A percentile compares a stretch with the other conserved stretches of the same genome.
Evolutionary conservation across 2,329 filamentous ascomycete species (phyloP).

Genomic region (Arthrobotrys sinensis): DNA sequence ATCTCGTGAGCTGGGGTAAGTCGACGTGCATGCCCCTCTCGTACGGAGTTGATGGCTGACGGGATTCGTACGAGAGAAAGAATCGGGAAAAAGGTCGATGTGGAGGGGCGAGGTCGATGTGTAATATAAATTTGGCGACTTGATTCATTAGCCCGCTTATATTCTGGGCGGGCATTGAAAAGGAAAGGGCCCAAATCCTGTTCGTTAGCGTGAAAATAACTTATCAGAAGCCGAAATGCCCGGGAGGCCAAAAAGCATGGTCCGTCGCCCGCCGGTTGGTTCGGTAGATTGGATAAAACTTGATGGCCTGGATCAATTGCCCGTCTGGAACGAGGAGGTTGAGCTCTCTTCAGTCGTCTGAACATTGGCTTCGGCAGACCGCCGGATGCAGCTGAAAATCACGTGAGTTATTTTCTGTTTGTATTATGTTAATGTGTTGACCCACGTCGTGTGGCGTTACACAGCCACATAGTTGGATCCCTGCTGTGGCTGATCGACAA

Average conservation of each 20-base stretch:
- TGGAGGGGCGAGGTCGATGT: slow-evolving; percentile 44
- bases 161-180: slow-evolving; percentile 41
- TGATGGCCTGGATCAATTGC: neutral
- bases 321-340: neutral
- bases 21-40: slow-evolving; percentile 57
- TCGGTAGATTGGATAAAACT: slow-evolving; percentile 21
- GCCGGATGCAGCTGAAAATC: slow-evolving; percentile 16
- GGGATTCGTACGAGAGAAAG: slow-evolving; percentile 56
- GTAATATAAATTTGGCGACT: slow-evolving; percentile 54
- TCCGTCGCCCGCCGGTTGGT: slow-evolving; percentile 19
- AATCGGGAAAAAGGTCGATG: slow-evolving; percentile 51
- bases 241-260: slow-evolving; percentile 10
- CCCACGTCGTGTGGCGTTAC: slow-evolving; percentile 9
- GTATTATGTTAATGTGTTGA: slow-evolving; percentile 20
- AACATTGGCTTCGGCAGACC: slow-evolving; percentile 15
- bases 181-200: slow-evolving; percentile 7
- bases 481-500: slow-evolving; percentile 31
- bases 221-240: slow-evolving; percentile 8
- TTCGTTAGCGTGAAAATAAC: slow-evolving; percentile 21
- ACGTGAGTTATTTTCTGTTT: slow-evolving; percentile 17
- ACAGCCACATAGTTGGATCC: neutral
- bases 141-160: slow-evolving; percentile 51
- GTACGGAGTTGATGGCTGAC: slow-evolving; percentile 57
- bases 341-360: neutral
- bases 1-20: slow-evolving; percentile 57